Evolutionary conservation across 768 basidiomycete species (phyloP).

Genomic region (Lactarius pseudohatsudake): DNA sequence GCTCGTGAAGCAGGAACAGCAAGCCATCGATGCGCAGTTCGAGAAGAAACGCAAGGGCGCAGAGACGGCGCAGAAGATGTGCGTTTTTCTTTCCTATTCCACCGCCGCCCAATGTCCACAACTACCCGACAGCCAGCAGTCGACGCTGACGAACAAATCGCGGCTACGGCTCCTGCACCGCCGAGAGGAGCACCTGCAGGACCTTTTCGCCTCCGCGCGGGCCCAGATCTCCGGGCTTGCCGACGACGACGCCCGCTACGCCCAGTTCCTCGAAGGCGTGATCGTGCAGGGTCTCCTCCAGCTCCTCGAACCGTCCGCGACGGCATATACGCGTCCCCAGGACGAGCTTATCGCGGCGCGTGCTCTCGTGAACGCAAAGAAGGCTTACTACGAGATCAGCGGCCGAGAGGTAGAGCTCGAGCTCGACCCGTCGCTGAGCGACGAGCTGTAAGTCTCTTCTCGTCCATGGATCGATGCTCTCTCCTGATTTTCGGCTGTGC

Average conservation of each 20-base stretch:
- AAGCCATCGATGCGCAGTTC: slow-evolving; percentile 89
- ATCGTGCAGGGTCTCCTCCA: slow-evolving; percentile 85
- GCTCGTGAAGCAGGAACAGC: slow-evolving; percentile 94
- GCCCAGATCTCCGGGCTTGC: slow-evolving; percentile 60
- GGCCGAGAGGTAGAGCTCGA: slow-evolving; percentile 61
- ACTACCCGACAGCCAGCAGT: slow-evolving; percentile 67
- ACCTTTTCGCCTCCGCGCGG: slow-evolving; percentile 78
- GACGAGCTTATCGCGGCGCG: slow-evolving; percentile 61
- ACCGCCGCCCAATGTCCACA: not conserved
- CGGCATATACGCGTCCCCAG: slow-evolving; percentile 62
- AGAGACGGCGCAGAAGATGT: slow-evolving; percentile 97
- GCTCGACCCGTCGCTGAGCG: slow-evolving; percentile 60
- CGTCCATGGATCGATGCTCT: not conserved
- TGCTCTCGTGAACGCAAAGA: slow-evolving; percentile 64
- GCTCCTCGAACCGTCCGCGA: slow-evolving; percentile 72
- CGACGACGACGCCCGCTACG: slow-evolving; percentile 66
- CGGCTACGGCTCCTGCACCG: slow-evolving; percentile 86
- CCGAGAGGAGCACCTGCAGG: slow-evolving; percentile 89
- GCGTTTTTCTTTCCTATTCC: slow-evolving; percentile 31
- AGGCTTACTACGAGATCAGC: slow-evolving; percentile 73
- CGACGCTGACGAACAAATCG: slow-evolving; percentile 94
- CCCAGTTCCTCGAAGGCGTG: slow-evolving; percentile 77
- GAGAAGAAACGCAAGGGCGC: slow-evolving; percentile 96
- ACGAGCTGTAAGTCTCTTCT: slow-evolving; percentile 57
- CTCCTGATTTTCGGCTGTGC: slow-evolving; percentile 6